These are phyloP conservation scores for Leccinum incarnatum DNA, from an alignment of 768 basidiomycete genomes.

Conservation along the genomic window DNA sequence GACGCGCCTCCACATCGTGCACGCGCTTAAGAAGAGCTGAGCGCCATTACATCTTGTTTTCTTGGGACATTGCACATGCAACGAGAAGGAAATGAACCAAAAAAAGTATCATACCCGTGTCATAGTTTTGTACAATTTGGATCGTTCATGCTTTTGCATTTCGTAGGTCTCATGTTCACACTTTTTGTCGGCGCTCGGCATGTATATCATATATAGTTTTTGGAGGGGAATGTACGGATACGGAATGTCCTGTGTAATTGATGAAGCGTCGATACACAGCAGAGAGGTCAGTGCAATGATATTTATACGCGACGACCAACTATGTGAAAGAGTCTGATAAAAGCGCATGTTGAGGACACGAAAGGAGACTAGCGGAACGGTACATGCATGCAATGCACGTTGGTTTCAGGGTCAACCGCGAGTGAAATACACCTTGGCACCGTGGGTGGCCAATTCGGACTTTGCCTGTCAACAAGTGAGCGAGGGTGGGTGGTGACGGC, in stretches of 20 bases:
- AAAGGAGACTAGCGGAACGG: background rate
- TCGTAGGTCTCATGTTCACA: constrained; percentile 38
- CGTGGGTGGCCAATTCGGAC: constrained; percentile 76
- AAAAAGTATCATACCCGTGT: constrained; percentile 30
- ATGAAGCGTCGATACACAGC: background rate
- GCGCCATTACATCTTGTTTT: background rate
- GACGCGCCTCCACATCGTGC: constrained; percentile 55
- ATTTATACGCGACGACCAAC: constrained; percentile 8
- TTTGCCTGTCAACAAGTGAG: constrained; percentile 58
- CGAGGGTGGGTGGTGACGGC: background rate
- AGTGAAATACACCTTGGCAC: constrained; percentile 86
- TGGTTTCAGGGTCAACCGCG: constrained; percentile 53
- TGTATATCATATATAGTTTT: constrained; percentile 10
- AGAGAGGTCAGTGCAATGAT: constrained; percentile 13
- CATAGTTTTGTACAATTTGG: constrained; percentile 36
- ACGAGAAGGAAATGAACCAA: constrained; percentile 4
- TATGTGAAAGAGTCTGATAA: constrained; percentile 1
- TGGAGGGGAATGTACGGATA: background rate
- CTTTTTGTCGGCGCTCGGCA: constrained; percentile 1
- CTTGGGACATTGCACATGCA: constrained; percentile 22
- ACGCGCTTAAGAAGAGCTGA: constrained; percentile 41
- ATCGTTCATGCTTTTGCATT: constrained; percentile 87
- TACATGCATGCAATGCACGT: constrained; percentile 19
- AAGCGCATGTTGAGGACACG: background rate
- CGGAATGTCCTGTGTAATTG: background rate